Base-by-base conservation (phyloP, 2,329 filamentous ascomycete species). In the Dactylella cylindrospora region DNA sequence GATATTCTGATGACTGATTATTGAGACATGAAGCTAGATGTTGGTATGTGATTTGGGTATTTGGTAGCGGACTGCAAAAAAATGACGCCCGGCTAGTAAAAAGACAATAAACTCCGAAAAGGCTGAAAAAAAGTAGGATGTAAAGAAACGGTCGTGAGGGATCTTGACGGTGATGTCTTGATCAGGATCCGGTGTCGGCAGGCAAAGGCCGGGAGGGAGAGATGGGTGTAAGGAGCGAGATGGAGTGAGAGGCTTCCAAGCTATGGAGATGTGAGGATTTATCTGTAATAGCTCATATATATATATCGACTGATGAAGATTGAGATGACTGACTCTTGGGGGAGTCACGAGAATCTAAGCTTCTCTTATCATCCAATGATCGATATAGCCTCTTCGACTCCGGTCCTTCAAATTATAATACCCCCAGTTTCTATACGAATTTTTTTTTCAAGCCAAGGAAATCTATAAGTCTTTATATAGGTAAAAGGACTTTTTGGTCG, bases 61-160 rank as follows among this genome's bases (percentile, higher is more conserved):
- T 53, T 38, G 31, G 22, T 49, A 23, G 22, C 49, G 53, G 54
- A 54, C 55, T 53, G 13, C 40, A 46, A 41, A 62, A 35, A 44
- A 50, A 54, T n/a, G 49, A 54, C 57, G 57, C 57, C 57, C 50
- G 35, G 35, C 47, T 46, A 28, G 26, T 32, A 43, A 47, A 25
- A 19, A 52, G 41, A 36, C 26, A 55, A 55, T 53, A 70, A 69
- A 45, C 68, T 66, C 64, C 67, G 69, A 69, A 67, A 69, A 68
- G 62, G 53, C 62, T 67, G 67, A 69, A 39, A 26, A 65, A 66
- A 54, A 54, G 65, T 67, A 68, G 68, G 64, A 49, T 43, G 50
- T n/a, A 38, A 52, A 53, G 47, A 51, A 68, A 64, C 20, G 68
- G 69, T 69, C 70, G 65, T 61, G 66, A 72, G 70, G 70, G 64